Base-by-base conservation (phyloP, 2,329 filamentous ascomycete species). In the Pseudocercospora vitis region DNA sequence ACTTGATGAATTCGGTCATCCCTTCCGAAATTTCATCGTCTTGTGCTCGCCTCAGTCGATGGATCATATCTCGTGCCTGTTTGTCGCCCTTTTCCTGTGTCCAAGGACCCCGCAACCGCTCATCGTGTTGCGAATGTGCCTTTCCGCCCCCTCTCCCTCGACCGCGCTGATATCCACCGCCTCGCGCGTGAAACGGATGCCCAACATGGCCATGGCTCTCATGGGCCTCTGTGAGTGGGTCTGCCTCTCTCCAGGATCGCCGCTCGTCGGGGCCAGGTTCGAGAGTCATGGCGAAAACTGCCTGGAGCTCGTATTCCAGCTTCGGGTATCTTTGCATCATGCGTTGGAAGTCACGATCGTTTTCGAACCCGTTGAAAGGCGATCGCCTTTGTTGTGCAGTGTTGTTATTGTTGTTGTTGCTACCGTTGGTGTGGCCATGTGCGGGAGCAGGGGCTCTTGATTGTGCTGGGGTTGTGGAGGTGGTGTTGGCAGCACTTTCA, bases 1-100 rank as follows among this genome's bases (percentile, higher is more conserved):
- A 53, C 52, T 74, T 69, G 14, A 71, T 69, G 60, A 77, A 77
- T 42, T 75, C 73, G 4, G 58, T 62, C 63, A 78, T 66, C 1
- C 69, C 74, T 28, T 74, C 71, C 23, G 70, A 65, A 50, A 69
- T 65, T 39, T 66, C 64, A 12, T 66, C 64, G 1, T 65, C 68
- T 4, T 63, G 62, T 14, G 58, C 61, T 5, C 66, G 52, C 37
- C 67, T 62, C 63, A 68, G 63, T 37, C 58, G 64, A 37, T 57
- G 61, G 7, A 71, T 54, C 28, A 65, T 47, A 16, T 60, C 57
- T 39, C 65, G 48, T 1, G 63, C 70, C 46, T 71, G 68, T 39
- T 65, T 64, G 33, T 72, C 67, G 6, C 69, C 70, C 52, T 71
- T 71, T 40, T 68, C 67, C 53, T 65, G 66, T 31, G 68, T 71